Percentiles rank a stretch among this genome's conserved stretches.
Conservation (phyloP, 2,329 filamentous ascomycete genomes). For the Cercospora janseana region DNA sequence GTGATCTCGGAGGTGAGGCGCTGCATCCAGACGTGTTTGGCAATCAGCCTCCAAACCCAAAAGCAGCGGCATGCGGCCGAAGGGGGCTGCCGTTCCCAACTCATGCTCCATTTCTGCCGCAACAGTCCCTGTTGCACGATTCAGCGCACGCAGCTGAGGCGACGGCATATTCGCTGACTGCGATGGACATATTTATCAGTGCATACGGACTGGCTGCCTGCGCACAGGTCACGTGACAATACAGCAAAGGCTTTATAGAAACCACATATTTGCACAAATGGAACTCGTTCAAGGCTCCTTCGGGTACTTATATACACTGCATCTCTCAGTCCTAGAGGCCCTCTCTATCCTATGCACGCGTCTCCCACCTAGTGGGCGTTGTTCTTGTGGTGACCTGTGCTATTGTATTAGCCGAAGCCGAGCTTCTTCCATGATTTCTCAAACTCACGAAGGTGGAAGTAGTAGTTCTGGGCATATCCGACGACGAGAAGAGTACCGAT, state of each 20-base stretch:
- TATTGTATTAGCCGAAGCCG: background rate
- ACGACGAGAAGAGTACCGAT: slow-evolving; percentile 74
- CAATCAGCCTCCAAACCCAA: slow-evolving; percentile 7
- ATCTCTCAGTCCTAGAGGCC: slow-evolving; percentile 15
- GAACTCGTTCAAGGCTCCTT: slow-evolving; percentile 19
- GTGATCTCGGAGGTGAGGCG: slow-evolving; percentile 7
- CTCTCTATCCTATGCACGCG: slow-evolving; percentile 7
- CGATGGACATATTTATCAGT: too few species aligned
- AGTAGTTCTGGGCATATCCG: slow-evolving; percentile 98
- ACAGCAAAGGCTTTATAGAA: too few species aligned
- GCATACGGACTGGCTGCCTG: too few species aligned
- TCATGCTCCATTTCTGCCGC: too few species aligned
- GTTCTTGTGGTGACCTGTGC: slow-evolving; percentile 98
- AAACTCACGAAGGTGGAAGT: slow-evolving; percentile 96
- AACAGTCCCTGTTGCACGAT: too few species aligned
- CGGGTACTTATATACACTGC: slow-evolving; percentile 27
- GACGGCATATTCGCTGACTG: too few species aligned
- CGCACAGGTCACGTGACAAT: too few species aligned
- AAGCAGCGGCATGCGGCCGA: slow-evolving; percentile 3
- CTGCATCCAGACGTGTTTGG: background rate
- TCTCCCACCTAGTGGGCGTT: slow-evolving; percentile 74
- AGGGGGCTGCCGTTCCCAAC: too few species aligned
- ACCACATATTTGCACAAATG: slow-evolving; percentile 8
- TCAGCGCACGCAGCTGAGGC: too few species aligned
- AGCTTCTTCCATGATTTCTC: too few species aligned